Conservation (phyloP, 2,329 filamentous ascomycete genomes). For the Fusarium continuum region DNA sequence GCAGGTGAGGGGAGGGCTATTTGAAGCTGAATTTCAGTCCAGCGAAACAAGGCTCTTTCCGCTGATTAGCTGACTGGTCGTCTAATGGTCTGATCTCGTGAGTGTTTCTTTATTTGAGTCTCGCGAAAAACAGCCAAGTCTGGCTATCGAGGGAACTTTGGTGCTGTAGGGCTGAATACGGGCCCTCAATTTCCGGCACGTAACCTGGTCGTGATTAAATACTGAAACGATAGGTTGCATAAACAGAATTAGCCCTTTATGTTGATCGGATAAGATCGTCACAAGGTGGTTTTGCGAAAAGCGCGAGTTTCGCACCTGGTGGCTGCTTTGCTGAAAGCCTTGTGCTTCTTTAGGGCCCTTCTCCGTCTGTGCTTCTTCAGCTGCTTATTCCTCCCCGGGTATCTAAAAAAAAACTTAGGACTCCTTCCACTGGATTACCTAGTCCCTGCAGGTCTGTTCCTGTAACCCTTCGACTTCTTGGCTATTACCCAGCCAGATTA, state of each 20-base stretch:
- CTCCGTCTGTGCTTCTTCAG: not conserved
- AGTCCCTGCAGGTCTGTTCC: too few relatives aligned
- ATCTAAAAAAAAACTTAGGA: too few relatives aligned
- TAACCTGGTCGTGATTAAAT: not conserved
- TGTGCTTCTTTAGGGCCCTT: not conserved
- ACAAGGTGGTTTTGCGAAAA: not conserved
- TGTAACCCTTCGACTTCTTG: not conserved
- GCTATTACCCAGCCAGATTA: not conserved
- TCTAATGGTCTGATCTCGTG: not conserved
- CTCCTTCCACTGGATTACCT: too few relatives aligned
- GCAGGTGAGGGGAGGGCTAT: too few relatives aligned
- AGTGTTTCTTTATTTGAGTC: not conserved
- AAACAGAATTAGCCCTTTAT: not conserved
- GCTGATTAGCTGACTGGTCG: too few relatives aligned
- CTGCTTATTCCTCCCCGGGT: not conserved
- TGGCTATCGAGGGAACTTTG: not conserved
- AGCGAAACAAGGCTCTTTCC: too few relatives aligned
- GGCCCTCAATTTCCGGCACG: not conserved
- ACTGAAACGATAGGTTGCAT: not conserved
- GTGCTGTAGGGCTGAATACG: constrained; percentile 1
- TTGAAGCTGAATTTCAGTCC: too few relatives aligned
- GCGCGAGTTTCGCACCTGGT: not conserved
- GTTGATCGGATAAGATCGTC: not conserved
- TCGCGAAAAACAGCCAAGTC: not conserved
- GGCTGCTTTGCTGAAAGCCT: not conserved